These are phyloP conservation scores for Arthrobotrys sinensis DNA, from an alignment of 2,329 filamentous ascomycete species.

Conservation along the genomic window DNA sequence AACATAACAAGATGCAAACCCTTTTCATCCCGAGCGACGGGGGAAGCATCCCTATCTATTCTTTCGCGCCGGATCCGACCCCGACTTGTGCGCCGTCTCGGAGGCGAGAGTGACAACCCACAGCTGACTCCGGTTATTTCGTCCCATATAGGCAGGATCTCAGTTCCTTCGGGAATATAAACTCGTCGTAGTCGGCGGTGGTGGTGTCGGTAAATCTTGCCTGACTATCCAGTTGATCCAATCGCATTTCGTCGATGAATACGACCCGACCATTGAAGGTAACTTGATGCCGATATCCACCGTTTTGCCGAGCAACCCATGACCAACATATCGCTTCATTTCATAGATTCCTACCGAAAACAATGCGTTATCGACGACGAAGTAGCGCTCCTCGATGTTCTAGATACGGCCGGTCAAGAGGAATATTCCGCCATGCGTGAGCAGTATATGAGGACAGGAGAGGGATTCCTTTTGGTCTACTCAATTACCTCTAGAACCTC, in stretches of 20 bases:
- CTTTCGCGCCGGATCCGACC: slow-evolving; percentile 63
- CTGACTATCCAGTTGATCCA: slow-evolving; percentile 97
- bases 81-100: slow-evolving; percentile 15
- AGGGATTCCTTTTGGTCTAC: slow-evolving; percentile 97
- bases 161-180: slow-evolving; percentile 94
- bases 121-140: slow-evolving; percentile 14
- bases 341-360: slow-evolving; percentile 97
- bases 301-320: slow-evolving; percentile 15
- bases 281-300: slow-evolving; percentile 64
- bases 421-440: slow-evolving; percentile 99
- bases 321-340: slow-evolving; percentile 63
- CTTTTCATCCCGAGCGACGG: background rate
- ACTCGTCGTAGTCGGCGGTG: slow-evolving; percentile 95
- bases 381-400: slow-evolving; percentile 95
- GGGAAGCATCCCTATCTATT: background rate
- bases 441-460: slow-evolving; percentile 99
- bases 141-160: slow-evolving; percentile 29
- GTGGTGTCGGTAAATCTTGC: slow-evolving; percentile 99
- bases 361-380: slow-evolving; percentile 99
- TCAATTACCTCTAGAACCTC: slow-evolving; percentile 97
- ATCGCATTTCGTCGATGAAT: slow-evolving; percentile 99
- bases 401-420: slow-evolving; percentile 98
- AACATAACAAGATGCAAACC: background rate
- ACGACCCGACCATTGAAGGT: slow-evolving; percentile 99
- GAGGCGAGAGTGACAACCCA: background rate